Conservation (phyloP, 805 yeast genomes). For the Wickerhamiella lipophila region DNA sequence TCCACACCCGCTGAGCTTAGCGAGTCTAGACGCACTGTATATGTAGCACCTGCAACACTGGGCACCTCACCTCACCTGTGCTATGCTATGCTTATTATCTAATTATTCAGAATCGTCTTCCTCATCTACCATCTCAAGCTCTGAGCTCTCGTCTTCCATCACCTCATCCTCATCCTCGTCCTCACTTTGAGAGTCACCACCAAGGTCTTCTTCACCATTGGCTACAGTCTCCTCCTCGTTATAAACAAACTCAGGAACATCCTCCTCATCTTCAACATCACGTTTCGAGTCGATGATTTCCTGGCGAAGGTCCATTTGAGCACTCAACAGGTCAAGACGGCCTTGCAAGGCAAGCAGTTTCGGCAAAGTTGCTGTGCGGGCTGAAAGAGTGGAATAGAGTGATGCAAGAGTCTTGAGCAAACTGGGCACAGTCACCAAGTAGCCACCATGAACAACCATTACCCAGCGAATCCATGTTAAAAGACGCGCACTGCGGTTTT, state of each 20-base stretch:
- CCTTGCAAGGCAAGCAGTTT: conserved; percentile 74
- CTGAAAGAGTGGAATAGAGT: conserved; percentile 44
- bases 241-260: conserved; percentile 29
- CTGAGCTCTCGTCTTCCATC: conserved; percentile 12
- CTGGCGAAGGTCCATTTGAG: conserved; percentile 61
- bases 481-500: conserved; percentile 39
- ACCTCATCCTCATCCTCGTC: conserved; percentile 26
- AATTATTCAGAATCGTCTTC: conserved; percentile 8
- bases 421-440: conserved; percentile 40
- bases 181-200: conserved; percentile 28
- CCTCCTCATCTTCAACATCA: conserved; percentile 28
- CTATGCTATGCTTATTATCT: neutral
- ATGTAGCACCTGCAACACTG: too few relatives aligned
- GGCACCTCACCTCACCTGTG: too few relatives aligned
- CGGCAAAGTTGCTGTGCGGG: conserved; percentile 48
- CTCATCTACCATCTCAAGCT: neutral
- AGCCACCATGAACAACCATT: conserved; percentile 55
- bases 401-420: conserved; percentile 43
- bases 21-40: too few relatives aligned
- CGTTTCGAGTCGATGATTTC: conserved; percentile 32
- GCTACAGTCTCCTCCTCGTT: conserved; percentile 32
- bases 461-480: conserved; percentile 73
- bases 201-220: conserved; percentile 37
- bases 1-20: too few relatives aligned
- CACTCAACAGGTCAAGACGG: conserved; percentile 57